Conservation (phyloP, 1,139 yeast species). For the Pichia sp. region DNA sequence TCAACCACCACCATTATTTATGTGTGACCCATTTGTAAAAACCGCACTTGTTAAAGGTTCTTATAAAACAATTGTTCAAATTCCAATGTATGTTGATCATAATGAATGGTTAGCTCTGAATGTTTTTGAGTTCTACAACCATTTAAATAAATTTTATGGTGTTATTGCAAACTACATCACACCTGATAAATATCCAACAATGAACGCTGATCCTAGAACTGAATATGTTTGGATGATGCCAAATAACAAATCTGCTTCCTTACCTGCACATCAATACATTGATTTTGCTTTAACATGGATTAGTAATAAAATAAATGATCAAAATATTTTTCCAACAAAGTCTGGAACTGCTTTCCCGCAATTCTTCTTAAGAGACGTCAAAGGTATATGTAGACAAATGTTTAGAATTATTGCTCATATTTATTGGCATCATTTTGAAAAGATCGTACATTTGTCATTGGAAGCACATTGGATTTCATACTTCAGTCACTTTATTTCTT, state of each 20-base stretch:
- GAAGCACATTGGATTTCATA: slow-evolving; percentile 99
- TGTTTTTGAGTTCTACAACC: slow-evolving; percentile 82
- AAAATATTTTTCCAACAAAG: slow-evolving; percentile 84
- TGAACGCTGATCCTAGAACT: slow-evolving; percentile 92
- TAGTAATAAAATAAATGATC: slow-evolving; percentile 79
- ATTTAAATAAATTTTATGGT: slow-evolving; percentile 81
- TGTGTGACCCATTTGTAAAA: slow-evolving; percentile 89
- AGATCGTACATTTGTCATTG: slow-evolving; percentile 75
- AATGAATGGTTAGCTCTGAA: slow-evolving; percentile 96
- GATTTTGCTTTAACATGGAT: slow-evolving; percentile 92
- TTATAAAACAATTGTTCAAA: slow-evolving; percentile 88
- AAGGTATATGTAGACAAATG: slow-evolving; percentile 85
- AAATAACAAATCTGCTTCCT: slow-evolving; percentile 65
- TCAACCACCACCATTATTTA: slow-evolving; percentile 51
- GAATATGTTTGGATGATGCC: slow-evolving; percentile 90
- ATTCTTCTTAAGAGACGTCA: slow-evolving; percentile 72
- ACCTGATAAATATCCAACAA: slow-evolving; percentile 82
- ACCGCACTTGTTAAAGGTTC: slow-evolving; percentile 97
- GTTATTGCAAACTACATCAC: slow-evolving; percentile 84
- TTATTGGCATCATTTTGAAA: slow-evolving; percentile 90
- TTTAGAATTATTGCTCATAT: slow-evolving; percentile 95
- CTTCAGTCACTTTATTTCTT: slow-evolving; percentile 90
- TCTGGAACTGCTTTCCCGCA: slow-evolving; percentile 93
- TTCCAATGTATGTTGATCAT: slow-evolving; percentile 89
- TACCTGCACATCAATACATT: slow-evolving; percentile 90